Percentiles rank a stretch among this genome's conserved stretches.
Conservation (phyloP, 2,329 filamentous ascomycete genomes). For the Ceratocystis harringtonii region DNA sequence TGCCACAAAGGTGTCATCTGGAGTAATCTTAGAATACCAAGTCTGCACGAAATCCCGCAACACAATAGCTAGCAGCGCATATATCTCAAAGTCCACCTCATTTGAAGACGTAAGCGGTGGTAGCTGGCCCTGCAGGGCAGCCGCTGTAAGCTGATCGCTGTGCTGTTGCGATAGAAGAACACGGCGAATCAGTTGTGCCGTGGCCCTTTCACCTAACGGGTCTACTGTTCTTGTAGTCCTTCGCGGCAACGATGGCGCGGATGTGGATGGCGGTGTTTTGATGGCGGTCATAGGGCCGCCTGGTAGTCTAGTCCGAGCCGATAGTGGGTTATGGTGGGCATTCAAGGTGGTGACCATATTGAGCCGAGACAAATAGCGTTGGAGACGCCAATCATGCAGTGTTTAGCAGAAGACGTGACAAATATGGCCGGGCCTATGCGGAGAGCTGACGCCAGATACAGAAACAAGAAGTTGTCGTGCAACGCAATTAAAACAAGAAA, state of each 20-base stretch:
- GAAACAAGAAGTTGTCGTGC: neutral
- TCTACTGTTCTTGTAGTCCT: conserved; percentile 29
- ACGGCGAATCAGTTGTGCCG: conserved; percentile 63
- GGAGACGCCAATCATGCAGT: neutral
- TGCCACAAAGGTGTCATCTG: conserved; percentile 73
- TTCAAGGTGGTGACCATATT: conserved; percentile 2
- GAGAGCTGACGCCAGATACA: neutral
- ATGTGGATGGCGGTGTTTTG: conserved; percentile 16
- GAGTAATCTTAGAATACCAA: conserved; percentile 88
- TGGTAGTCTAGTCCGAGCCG: neutral
- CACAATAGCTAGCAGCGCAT: conserved; percentile 72
- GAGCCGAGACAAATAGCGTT: neutral
- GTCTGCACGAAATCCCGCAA: conserved; percentile 78
- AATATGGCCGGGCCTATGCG: neutral
- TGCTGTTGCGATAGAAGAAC: conserved; percentile 60
- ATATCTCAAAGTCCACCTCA: conserved; percentile 83
- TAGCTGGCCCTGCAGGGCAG: conserved; percentile 63
- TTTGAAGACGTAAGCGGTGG: conserved; percentile 89
- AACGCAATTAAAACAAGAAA: neutral
- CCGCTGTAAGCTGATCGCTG: conserved; percentile 37
- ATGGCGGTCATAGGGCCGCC: neutral
- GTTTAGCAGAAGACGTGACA: neutral
- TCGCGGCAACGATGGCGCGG: conserved; percentile 22
- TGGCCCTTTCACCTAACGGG: conserved; percentile 62
- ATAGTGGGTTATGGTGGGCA: neutral